A percentile compares a stretch with the other conserved stretches of the same genome.
Conservation (phyloP, 2,329 filamentous ascomycete species). For the Plenodomus lindquistii region DNA sequence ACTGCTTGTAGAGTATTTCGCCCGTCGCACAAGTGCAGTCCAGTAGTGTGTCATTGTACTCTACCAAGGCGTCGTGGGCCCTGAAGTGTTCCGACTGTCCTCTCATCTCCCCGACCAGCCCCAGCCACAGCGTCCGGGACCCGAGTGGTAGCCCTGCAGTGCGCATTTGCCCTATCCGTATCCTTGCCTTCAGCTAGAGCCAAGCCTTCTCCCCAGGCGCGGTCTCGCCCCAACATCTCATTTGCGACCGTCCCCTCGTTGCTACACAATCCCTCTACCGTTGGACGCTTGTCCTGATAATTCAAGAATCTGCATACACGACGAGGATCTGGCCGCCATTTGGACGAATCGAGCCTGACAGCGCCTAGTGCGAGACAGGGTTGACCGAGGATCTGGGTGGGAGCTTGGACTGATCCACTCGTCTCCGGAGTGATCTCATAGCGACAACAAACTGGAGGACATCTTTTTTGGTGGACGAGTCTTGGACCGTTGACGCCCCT, state of each 20-base stretch:
- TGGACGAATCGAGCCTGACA: slow-evolving; percentile 14
- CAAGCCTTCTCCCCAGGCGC: slow-evolving; percentile 24
- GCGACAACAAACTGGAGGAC: slow-evolving; percentile 17
- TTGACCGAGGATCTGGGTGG: slow-evolving; percentile 14
- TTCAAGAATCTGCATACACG: background rate
- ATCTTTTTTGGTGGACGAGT: slow-evolving; percentile 9
- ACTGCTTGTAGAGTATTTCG: no score
- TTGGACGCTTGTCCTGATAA: background rate
- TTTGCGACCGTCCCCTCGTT: slow-evolving; percentile 8
- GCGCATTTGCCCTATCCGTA: slow-evolving; percentile 6
- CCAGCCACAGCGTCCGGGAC: slow-evolving; percentile 23
- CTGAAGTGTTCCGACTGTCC: background rate
- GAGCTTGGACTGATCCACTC: slow-evolving; percentile 24
- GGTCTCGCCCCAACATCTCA: slow-evolving; percentile 21
- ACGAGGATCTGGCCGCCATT: background rate
- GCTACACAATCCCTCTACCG: background rate
- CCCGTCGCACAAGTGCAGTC: background rate
- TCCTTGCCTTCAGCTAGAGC: slow-evolving; percentile 21
- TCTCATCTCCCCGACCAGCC: background rate
- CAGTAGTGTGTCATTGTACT: background rate
- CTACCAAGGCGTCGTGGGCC: background rate
- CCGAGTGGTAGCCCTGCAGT: slow-evolving; percentile 19
- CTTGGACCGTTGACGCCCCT: slow-evolving; percentile 8
- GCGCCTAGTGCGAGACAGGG: slow-evolving; percentile 19
- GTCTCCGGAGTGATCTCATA: slow-evolving; percentile 30